These are phyloP conservation scores for Melaleuca alternifolia DNA, from an alignment of 345 rosid genomes.

Conservation along the genomic window DNA sequence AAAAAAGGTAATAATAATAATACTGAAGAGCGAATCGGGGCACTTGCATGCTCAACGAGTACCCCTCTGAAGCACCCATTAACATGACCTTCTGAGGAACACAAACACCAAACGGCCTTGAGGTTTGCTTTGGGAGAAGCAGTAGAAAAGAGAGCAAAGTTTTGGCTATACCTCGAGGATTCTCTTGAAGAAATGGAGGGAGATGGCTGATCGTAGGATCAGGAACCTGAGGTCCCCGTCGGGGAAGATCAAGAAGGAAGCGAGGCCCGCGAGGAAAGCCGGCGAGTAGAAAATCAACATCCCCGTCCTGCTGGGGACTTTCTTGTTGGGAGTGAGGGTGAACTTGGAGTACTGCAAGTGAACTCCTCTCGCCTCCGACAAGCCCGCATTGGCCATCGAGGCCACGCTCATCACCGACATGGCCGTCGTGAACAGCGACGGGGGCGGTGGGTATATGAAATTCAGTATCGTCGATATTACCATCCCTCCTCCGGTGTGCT, in stretches of 20 bases:
- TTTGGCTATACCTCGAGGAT: slow-evolving; percentile 27
- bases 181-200: slow-evolving; percentile 73
- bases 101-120: background rate
- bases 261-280: slow-evolving; percentile 37
- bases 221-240: slow-evolving; percentile 33
- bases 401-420: slow-evolving; percentile 21
- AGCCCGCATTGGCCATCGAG: slow-evolving; percentile 17
- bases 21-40: background rate
- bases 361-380: slow-evolving; percentile 38
- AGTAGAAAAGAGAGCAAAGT: background rate
- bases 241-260: slow-evolving; percentile 35
- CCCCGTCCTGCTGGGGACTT: slow-evolving; percentile 40
- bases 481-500: background rate
- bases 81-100: background rate
- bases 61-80: background rate
- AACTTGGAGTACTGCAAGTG: slow-evolving; percentile 15
- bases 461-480: background rate
- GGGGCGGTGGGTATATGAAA: slow-evolving; percentile 24
- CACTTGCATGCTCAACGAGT: background rate
- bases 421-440: slow-evolving; percentile 17
- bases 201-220: slow-evolving; percentile 33
- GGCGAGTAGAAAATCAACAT: slow-evolving; percentile 54
- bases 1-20: background rate
- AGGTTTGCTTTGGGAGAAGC: background rate
- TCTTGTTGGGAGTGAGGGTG: background rate